Evolutionary conservation across 305 asterid genomes (phyloP), one percentile per base, ranked within the genome.

Genomic region (Fraxinus paxiana): DNA sequence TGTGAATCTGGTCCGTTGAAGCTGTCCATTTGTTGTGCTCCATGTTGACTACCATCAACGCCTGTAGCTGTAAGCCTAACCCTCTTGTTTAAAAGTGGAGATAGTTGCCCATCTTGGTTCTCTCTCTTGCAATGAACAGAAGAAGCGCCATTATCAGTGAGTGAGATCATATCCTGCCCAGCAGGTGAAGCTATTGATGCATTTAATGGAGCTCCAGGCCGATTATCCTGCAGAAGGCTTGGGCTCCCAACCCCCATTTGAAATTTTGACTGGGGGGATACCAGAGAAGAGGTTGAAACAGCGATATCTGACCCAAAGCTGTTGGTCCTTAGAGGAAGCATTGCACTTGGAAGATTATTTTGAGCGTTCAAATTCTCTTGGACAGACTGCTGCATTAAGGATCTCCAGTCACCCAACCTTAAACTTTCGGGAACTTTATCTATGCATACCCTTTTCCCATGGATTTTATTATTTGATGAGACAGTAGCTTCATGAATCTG

Each of bases 21-120:
- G 78, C 87, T 82, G 65, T 94, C 99, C 75, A 91, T 81, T 59
- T 86, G 92, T 76, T 93, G 77, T 18, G 95, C 96, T 41, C 85
- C 65, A 83, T 88, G 89, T 80, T 92, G 84, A 86, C 84, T 90
- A 81, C 91, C 93, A 79, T 91, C 94, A 70, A 82, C 67, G 46
- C 86, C 87, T 69, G 87, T 72, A 78, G 87, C 88, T 31, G 85
- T 78, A 82, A 85, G 78, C 89, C 95, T 88, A 65, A 91, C 82
- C 86, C 92, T 92, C 92, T 96, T 96, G 88, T 82, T 91, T 81
- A 90, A 76, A 69, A 90, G 79, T n/a, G 95, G 90, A 83, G 96
- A 89, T 1, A 88, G 87, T 85, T 88, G 94, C 61, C 90, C 92
- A 76, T 96, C 99, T 85, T 86, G 99, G 82, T 87, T 87, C 34